phyloP scores from a whole-genome alignment of 306 rosid genomes.

The Cicer arietinum region DNA sequence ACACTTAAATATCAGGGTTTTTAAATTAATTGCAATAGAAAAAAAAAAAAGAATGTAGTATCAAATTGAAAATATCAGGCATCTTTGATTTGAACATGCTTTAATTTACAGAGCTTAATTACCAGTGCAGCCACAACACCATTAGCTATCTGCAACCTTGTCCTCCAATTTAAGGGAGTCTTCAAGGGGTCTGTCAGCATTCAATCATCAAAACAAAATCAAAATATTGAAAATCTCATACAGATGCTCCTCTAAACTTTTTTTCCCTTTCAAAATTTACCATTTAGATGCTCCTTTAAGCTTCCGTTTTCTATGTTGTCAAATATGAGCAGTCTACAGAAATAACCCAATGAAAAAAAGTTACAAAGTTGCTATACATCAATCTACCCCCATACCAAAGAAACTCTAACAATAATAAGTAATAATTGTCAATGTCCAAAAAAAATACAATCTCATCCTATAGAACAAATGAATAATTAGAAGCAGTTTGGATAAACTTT shows the following conservation, averaged over 20 bases:
- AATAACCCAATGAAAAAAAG: slow-evolving; percentile 19
- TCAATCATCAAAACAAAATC: slow-evolving; percentile 41
- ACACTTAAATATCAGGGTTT: slow-evolving; percentile 32
- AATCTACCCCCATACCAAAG: neutral
- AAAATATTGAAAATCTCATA: slow-evolving; percentile 28
- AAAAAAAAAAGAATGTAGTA: neutral
- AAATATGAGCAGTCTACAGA: slow-evolving; percentile 75
- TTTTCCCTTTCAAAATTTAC: slow-evolving; percentile 49
- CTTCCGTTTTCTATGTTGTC: slow-evolving; percentile 85
- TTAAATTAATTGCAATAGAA: slow-evolving; percentile 13
- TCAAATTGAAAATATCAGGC: slow-evolving; percentile 27
- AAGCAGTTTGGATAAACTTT: neutral
- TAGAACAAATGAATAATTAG: neutral
- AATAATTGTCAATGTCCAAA: slow-evolving; percentile 13
- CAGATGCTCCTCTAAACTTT: slow-evolving; percentile 19
- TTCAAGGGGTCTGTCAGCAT: slow-evolving; percentile 76
- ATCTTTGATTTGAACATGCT: slow-evolving; percentile 28
- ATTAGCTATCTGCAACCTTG: slow-evolving; percentile 76
- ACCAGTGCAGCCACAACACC: slow-evolving; percentile 92
- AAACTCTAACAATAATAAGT: neutral
- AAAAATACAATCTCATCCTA: neutral
- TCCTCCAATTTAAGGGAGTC: slow-evolving; percentile 92
- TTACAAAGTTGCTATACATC: slow-evolving; percentile 14
- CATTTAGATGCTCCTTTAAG: slow-evolving; percentile 89
- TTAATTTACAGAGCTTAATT: slow-evolving; percentile 35